Percentiles rank a stretch among this genome's conserved stretches.
These are phyloP conservation scores for Trametes cingulata DNA, from an alignment of 768 basidiomycete species.

Conservation along the genomic window DNA sequence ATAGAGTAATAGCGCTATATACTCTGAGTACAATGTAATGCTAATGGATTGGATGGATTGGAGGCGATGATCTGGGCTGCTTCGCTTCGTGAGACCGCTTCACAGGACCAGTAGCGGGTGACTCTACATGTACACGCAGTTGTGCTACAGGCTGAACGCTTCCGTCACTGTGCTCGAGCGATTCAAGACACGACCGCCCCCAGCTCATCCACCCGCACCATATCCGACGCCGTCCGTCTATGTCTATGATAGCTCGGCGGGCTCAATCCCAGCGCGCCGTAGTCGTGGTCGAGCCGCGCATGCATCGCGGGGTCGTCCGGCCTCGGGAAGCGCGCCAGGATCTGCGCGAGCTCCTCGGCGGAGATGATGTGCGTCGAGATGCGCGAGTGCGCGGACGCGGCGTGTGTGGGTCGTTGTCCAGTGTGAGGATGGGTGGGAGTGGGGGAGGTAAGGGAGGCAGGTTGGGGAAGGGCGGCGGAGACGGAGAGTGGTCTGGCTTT, in stretches of 20 bases:
- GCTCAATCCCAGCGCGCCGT: background rate
- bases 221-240: background rate
- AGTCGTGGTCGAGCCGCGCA: background rate
- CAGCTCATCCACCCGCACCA: conserved; percentile 11
- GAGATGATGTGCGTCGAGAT: conserved; percentile 14
- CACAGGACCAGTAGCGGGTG: no score
- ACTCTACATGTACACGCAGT: no score
- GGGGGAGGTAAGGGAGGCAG: background rate
- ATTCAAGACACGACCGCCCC: background rate
- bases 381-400: background rate
- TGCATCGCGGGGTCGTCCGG: background rate
- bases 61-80: background rate
- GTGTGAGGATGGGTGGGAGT: background rate
- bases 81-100: no score
- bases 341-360: conserved; percentile 14
- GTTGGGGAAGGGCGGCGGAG: background rate
- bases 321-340: conserved; percentile 7
- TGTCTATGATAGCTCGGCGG: conserved; percentile 18
- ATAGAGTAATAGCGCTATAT: background rate
- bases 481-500: conserved; percentile 6
- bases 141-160: no score
- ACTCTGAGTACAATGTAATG: background rate
- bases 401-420: background rate
- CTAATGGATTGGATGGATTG: background rate
- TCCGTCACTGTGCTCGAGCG: no score